Base-by-base conservation (phyloP, 495 filamentous ascomycete genomes). In the Aspergillus conjunctus region DNA sequence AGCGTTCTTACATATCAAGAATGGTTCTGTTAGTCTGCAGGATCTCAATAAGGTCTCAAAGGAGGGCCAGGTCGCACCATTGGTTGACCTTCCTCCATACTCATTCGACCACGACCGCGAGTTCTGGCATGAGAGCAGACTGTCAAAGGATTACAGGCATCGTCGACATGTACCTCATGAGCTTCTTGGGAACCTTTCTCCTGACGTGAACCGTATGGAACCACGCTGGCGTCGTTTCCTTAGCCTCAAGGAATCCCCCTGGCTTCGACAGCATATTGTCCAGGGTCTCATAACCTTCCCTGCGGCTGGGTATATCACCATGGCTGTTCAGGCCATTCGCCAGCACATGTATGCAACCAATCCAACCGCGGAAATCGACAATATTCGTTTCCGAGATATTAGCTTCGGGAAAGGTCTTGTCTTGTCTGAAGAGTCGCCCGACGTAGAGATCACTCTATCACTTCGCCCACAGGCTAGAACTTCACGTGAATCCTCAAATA, bases 221-320 rank as follows among this genome's bases (percentile, higher is more conserved):
- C 12, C 60, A 6, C 61, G 62, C 3, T 79, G 74, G 74, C 10
- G n/a, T 3, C 72, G 76, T 14, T 11, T 75, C 5, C 56, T 79
- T 1, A 64, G 51, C 1, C 22, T 55, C 0, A 61, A 43, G 2
- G 75, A 80, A 22, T 64, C 76, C 0, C 58, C 67, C 1, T 80
- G 78, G 78, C 53, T 80, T 0, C 1, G 32, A 0, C 71, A 71
- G 5, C 77, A 81, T 39, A 9, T 63, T 49, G 1, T 81, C 0
- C 74, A 78, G 49, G 62, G 68, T 5, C 64, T 75, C 30, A 60
- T 63, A 1, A 70, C 89, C 2, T 87, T 85, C 62, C 87, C 88
- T 12, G 82, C 79, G 60, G 79, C 85, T 1, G 84, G 79, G 0
- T 88, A 82, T 60, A 59, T 85, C 34, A 68, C 77, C 3, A 83